Percentiles rank a stretch among this genome's conserved stretches.
These are phyloP conservation scores for Akebia trifoliata DNA, from an alignment of 164 flowering plant genomes.

Conservation along the genomic window DNA sequence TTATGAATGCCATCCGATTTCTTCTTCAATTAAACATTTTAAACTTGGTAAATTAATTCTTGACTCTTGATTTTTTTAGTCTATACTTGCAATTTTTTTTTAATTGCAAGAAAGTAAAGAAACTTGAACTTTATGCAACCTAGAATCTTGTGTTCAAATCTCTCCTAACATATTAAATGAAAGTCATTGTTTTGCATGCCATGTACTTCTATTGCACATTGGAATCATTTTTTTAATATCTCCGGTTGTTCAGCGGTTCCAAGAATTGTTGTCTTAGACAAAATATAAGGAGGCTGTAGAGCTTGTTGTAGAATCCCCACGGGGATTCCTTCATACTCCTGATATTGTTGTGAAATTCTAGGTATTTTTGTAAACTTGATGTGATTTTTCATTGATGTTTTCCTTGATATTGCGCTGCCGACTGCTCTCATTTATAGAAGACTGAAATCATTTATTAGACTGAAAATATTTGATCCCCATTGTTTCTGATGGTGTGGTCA, in stretches of 20 bases:
- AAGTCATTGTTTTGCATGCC: too few relatives aligned
- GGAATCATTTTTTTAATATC: conserved; percentile 7
- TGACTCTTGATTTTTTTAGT: background rate
- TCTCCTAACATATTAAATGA: too few relatives aligned
- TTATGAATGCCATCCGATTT: too few relatives aligned
- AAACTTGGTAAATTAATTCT: conserved; percentile 55
- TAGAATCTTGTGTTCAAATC: background rate
- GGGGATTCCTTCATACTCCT: conserved; percentile 93
- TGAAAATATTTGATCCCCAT: too few relatives aligned
- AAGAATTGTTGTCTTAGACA: conserved; percentile 94
- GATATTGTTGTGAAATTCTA: conserved; percentile 98
- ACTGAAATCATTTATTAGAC: too few relatives aligned
- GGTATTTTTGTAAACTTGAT: conserved; percentile 33
- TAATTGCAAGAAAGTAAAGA: too few relatives aligned
- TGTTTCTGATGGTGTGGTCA: too few relatives aligned
- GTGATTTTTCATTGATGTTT: background rate
- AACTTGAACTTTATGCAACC: background rate
- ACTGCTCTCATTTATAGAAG: too few relatives aligned
- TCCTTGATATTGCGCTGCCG: background rate
- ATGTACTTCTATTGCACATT: too few relatives aligned
- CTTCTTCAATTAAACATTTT: too few relatives aligned
- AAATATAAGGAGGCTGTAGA: conserved; percentile 99
- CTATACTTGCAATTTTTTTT: too few relatives aligned
- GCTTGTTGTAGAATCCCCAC: conserved; percentile 99
- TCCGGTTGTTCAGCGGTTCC: conserved; percentile 99